Evolutionary conservation across 306 rosid species (phyloP).

Genomic region (Corylus heterophylla): DNA sequence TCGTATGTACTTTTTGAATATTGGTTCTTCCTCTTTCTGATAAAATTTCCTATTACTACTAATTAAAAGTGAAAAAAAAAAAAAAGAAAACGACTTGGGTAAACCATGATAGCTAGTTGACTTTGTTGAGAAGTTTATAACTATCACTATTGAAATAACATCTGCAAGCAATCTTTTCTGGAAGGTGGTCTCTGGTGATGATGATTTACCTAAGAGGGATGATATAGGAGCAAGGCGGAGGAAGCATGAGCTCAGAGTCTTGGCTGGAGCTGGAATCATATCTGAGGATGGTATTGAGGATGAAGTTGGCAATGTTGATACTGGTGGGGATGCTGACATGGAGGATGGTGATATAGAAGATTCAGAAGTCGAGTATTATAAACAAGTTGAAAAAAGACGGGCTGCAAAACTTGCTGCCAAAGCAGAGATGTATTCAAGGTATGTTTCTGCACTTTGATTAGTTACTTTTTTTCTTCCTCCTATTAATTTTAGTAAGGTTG

Average conservation of each 20-base stretch:
- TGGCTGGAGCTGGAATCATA: constrained; percentile 66
- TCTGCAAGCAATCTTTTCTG: constrained; percentile 22
- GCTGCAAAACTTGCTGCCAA: constrained; percentile 49
- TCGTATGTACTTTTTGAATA: background rate
- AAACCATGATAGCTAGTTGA: constrained; percentile 8
- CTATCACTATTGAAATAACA: constrained; percentile 1
- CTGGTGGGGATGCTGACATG: constrained; percentile 34
- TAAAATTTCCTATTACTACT: background rate
- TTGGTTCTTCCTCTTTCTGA: background rate
- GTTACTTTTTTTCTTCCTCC: background rate
- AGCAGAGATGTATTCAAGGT: constrained; percentile 41
- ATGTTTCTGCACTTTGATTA: background rate
- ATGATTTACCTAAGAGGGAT: constrained; percentile 84
- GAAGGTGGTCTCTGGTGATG: constrained; percentile 87
- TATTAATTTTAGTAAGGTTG: background rate
- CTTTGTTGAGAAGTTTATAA: constrained; percentile 1
- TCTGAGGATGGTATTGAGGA: constrained; percentile 45
- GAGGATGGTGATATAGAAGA: constrained; percentile 46
- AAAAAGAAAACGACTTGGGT: background rate
- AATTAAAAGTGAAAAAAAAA: background rate
- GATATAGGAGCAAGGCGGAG: constrained; percentile 73
- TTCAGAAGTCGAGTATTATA: constrained; percentile 58
- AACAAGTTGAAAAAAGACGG: constrained; percentile 38
- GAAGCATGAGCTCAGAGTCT: constrained; percentile 60
- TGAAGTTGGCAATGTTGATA: constrained; percentile 26